These are phyloP conservation scores for Lepidopterella palustris DNA, from an alignment of 495 filamentous ascomycete species.

Conservation along the genomic window DNA sequence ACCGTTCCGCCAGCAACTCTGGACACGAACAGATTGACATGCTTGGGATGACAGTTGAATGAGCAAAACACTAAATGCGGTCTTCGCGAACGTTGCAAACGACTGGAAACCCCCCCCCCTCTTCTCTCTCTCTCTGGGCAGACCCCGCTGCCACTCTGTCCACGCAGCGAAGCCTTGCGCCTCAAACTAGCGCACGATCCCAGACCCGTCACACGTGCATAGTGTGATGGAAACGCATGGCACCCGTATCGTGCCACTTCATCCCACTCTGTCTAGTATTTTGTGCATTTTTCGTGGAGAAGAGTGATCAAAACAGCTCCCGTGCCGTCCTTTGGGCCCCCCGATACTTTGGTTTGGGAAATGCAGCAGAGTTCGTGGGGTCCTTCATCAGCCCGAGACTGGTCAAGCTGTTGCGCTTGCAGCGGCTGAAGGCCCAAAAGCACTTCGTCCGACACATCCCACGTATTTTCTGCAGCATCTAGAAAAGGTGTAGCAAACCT, in stretches of 20 bases:
- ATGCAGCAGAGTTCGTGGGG: conserved; percentile 18
- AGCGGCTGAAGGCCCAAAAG: conserved; percentile 10
- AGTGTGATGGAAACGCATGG: neutral
- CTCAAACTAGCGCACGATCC: neutral
- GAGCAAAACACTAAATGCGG: too few relatives aligned
- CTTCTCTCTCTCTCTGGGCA: too few relatives aligned
- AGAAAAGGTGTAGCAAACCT: neutral
- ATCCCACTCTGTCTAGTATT: neutral
- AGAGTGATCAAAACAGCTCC: conserved; percentile 16
- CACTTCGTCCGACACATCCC: conserved; percentile 11
- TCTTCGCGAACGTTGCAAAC: too few relatives aligned
- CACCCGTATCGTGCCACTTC: neutral
- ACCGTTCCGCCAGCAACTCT: too few relatives aligned
- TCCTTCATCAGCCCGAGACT: conserved; percentile 8
- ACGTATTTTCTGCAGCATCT: conserved; percentile 17
- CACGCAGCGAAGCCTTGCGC: neutral
- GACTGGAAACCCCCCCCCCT: neutral
- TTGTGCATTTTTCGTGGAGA: neutral
- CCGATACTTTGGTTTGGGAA: conserved; percentile 23
- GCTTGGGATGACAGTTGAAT: too few relatives aligned
- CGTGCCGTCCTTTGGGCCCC: conserved; percentile 13
- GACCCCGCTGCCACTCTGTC: neutral
- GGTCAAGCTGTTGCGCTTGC: conserved; percentile 19
- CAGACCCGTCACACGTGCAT: conserved; percentile 1
- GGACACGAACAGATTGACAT: too few relatives aligned